Evolutionary conservation across 345 rosid genomes (phyloP), one percentile per base, ranked within the genome.

Genomic region (Linum lewisii): DNA sequence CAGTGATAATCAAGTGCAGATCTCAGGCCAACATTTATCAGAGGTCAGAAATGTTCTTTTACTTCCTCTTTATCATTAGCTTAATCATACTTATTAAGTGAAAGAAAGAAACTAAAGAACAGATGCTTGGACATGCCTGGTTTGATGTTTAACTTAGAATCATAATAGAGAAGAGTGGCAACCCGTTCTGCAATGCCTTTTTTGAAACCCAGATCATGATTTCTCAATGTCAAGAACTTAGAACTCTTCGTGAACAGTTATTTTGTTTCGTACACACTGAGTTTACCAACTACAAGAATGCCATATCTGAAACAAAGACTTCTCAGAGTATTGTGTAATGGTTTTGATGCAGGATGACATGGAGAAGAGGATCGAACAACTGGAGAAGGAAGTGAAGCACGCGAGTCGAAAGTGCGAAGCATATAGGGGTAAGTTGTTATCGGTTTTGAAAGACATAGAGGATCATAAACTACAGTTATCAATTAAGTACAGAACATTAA

Each of bases 401-500:
- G 79, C 82, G 22, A 63, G 54, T 24, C 58, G 72, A 60, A 77
- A 72, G 70, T 73, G 84, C 61, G 81, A 75, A 71, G 76, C 72
- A 22, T 79, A 77, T 62, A 66, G 79, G 60, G 72, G 77, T n/a
- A 82, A 79, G 68, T 64, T 82, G 68, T 72, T 77, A 58, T 75
- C 82, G 24, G 69, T 82, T 8, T 69, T 82, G 58, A 79, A 77
- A 65, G 84, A 77, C 53, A 69, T 82, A 47, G 80, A 82, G 54
- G 79, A 77, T 47, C 79, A 82, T 66, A 79, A 79, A 72, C 57
- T 82, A 22, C 78, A 77, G 26, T 21, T 67, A 25, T 67, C 71
- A 7, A 36, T 67, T 29, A 67, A 34, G 71, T 61, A 25, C 61
- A 66, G 25, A 66, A 66, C 23, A 42, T 66, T 24, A 66, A 44